Base-by-base conservation (phyloP, 169 alveolate species). In the Eimeria necatrix region DNA sequence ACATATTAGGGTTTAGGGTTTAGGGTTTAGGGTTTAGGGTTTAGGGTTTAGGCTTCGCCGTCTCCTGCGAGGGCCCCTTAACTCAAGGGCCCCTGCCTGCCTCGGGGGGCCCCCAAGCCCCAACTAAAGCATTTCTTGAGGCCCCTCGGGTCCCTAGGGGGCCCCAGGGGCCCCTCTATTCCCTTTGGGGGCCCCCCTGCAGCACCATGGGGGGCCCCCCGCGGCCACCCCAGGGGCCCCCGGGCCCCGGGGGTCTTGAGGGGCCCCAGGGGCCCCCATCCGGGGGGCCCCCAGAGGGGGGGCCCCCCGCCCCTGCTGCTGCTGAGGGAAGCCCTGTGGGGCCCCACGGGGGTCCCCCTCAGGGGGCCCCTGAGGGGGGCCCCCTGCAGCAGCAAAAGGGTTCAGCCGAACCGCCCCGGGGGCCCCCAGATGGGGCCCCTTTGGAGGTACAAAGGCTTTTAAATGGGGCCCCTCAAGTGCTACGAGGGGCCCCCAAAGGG, bases 141-240 rank as follows among this genome's bases (percentile, higher is more conserved):
- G n/a, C n/a, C n/a, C n/a, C n/a, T n/a, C n/a, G n/a, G n/a, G n/a
- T n/a, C n/a, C n/a, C n/a, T n/a, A n/a, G n/a, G n/a, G n/a, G n/a
- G 22, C 3, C 48, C 12, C 4, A 4, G 49, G 52, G 52, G 52
- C 53, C 81, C 81, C 81, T 70, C 8, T 24, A 1, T 26, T 5
- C 24, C 81, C 46, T 48, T 68, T 26, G 52, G 81, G 81, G 81
- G 52, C 81, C 52, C n/a, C n/a, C 61, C 81, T 70, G 4, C 18
- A 26, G 20, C 81, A 70, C n/a, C 48, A 26, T 70, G 81, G 81
- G 81, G 81, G 81, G 81, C 81, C 81, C 81, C 81, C 81, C 81
- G 3, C 18, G 22, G 22, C 52, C 81, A 10, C 4, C 2, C 22
- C 48, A 24, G 22, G 81, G n/a, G n/a, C n/a, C n/a, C n/a, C n/a